Evolutionary conservation across 257 asterid species (phyloP), one percentile per base, ranked within the genome.

Genomic region (Salvia rosmarinus): DNA sequence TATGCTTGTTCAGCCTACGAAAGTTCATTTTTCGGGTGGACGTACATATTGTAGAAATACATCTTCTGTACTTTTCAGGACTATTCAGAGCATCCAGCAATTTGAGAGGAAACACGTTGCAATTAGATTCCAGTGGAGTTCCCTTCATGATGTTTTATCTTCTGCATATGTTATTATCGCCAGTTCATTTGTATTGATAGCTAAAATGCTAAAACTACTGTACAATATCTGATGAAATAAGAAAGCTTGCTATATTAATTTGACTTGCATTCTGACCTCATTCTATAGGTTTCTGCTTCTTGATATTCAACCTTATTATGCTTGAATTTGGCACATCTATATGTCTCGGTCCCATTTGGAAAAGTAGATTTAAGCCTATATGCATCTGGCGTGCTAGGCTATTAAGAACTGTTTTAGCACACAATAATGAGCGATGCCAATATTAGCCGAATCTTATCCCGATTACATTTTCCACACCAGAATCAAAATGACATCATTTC

Each of bases 21-120:
- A 73, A 62, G 71, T 44, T 67, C 35, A 66, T 40, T 47, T 56
- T 60, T 40, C 6, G 4, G 28, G 25, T 54, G 76, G 54, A 57
- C 65, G 57, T 78, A 17, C 73, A 5, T 60, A 68, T 23, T 42
- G 55, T 42, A 17, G 72, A 59, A 59, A 58, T 52, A 14, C 58
- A n/a, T 74, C 64, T 44, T 50, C 4, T 42, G 55, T 21, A 30
- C 35, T 58, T 51, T 59, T 46, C 42, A 42, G 40, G 67, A 67
- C 30, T 23, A 37, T 17, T 57, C 23, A 37, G 56, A n/a, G 25
- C 17, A 25, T 62, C 32, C 52, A 62, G 68, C 58, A 40, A 57
- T 17, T 34, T 17, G 51, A 44, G 51, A 68, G 39, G 71, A 35
- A 55, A 62, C 51, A 44, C 49, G 52, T 64, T 16, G 49, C 28